Evolutionary conservation across 2,329 filamentous ascomycete species (phyloP), one percentile per base, ranked within the genome.

Genomic region (Cadophora malorum): DNA sequence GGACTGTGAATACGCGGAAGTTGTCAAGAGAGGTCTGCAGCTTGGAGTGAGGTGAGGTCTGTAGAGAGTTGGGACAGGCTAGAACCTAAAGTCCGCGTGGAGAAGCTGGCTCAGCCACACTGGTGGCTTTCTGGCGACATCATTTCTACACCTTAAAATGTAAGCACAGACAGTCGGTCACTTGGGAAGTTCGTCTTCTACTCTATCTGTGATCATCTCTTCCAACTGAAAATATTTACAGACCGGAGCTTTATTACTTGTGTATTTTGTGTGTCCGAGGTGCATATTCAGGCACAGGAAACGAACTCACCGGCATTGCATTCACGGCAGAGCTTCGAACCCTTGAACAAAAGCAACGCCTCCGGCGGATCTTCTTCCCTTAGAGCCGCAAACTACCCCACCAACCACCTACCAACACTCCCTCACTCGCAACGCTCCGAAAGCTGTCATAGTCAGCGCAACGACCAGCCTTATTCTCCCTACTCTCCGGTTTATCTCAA

Each of bases 71-170:
- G 53, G 19, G 35, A 21, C 41, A 28, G 28, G 28, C 28, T 28
- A 28, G 28, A 28, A 28, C 28, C 28, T 49, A 35, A 25, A 35
- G 63, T 63, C 62, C 62, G 69, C 69, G 58, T 64, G 64, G 69
- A 64, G 53, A 45, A 47, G 55, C n/a, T 23, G 21, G 64, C 69
- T 70, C 50, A 70, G 69, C 69, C 64, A 69, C 67, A 59, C 38
- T 41, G 1, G 60, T 61, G 65, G 64, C 55, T 52, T 50, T 12
- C 21, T 47, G 19, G 35, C 45, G 63, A 63, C 62, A 67, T 60
- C 33, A 49, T 49, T 12, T 49, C 33, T 49, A 31, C 49, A 55
- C 31, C 50, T 41, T 35, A 38, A 55, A 47, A 23, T 25, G 45
- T 63, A 52, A 63, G 45, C 61, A 50, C 33, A 63, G 31, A 28